These are phyloP conservation scores for Coniosporium tulheliwenetii DNA, from an alignment of 2,329 filamentous ascomycete species.

Conservation along the genomic window DNA sequence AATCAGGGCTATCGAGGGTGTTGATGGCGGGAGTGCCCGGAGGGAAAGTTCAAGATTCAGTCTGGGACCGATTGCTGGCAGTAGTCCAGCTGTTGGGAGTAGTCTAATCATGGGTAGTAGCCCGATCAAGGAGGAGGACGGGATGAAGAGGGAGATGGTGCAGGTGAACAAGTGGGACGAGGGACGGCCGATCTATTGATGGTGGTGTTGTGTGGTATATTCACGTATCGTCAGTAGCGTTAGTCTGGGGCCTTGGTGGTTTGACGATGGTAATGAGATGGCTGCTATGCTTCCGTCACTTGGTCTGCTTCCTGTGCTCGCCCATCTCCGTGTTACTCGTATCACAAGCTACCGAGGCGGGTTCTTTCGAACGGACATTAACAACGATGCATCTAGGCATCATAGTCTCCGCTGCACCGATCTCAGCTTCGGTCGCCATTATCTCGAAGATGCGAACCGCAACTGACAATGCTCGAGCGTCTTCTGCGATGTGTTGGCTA, in stretches of 20 bases:
- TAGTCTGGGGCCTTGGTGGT: not conserved
- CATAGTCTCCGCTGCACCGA: too few relatives aligned
- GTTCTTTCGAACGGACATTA: not conserved
- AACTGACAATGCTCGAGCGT: too few relatives aligned
- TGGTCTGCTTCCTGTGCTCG: not conserved
- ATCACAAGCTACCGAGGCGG: too few relatives aligned
- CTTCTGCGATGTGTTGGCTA: too few relatives aligned
- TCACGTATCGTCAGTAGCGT: not conserved
- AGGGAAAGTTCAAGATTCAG: slow-evolving; percentile 17
- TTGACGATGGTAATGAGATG: not conserved
- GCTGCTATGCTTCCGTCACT: not conserved
- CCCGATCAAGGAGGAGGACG: slow-evolving; percentile 8
- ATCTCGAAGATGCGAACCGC: too few relatives aligned
- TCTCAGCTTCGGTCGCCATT: too few relatives aligned
- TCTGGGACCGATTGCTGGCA: slow-evolving; percentile 12
- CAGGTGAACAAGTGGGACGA: slow-evolving; percentile 30
- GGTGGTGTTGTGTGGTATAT: not conserved
- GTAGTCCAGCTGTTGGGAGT: slow-evolving; percentile 11
- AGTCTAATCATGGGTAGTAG: slow-evolving; percentile 4
- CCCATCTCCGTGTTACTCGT: too few relatives aligned
- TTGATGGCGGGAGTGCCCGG: slow-evolving; percentile 7
- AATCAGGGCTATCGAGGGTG: slow-evolving; percentile 31
- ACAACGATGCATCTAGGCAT: too few relatives aligned
- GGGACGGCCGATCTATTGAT: slow-evolving; percentile 29
- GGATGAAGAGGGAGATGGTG: slow-evolving; percentile 12